Evolutionary conservation across 305 asterid species (phyloP), one percentile per base, ranked within the genome.

Genomic region (Salvia sclarea): DNA sequence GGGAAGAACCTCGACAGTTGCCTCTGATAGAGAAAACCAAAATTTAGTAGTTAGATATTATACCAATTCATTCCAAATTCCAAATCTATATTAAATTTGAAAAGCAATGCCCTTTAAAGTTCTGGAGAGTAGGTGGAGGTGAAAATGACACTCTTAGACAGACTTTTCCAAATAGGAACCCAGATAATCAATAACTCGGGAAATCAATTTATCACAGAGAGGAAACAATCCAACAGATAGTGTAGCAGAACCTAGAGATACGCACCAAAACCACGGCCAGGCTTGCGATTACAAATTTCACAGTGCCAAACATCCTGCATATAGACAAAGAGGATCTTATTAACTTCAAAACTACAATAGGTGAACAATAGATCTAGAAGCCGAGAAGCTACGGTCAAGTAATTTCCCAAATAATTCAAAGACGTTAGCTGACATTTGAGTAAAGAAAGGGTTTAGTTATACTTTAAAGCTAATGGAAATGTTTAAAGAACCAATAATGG

Each of bases 261-360:
- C 86, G 10, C 84, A 90, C 97, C 97, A 81, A 88, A 91, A 71
- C 97, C 97, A 74, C 95, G 97, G 50, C 95, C 89, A 35, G 97
- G 96, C 85, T 81, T 91, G 21, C 84, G 80, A 65, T 86, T 88
- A 86, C 97, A 91, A 74, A 91, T 85, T 70, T 85, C 91, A 57
- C 96, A 91, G 41, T 85, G 94, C 97, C 97, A 91, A 40, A 84
- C 84, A 78, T 85, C 95, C 97, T 91, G 83, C 88, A 86, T 44
- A 21, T 45, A 57, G 5, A 68, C 20, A 30, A 11, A 59, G 14
- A 59, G 24, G 8, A 16, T 22, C n/a, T n/a, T 24, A 68, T 2
- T 56, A 43, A 44, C 61, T 13, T 76, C 28, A 45, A 24, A 53
- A 77, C 53, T 47, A 30, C 16, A 70, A 72, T 48, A 49, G 41